These are phyloP conservation scores for Fusarium fujikuroi DNA, from an alignment of 2,329 filamentous ascomycete genomes.

Conservation along the genomic window DNA sequence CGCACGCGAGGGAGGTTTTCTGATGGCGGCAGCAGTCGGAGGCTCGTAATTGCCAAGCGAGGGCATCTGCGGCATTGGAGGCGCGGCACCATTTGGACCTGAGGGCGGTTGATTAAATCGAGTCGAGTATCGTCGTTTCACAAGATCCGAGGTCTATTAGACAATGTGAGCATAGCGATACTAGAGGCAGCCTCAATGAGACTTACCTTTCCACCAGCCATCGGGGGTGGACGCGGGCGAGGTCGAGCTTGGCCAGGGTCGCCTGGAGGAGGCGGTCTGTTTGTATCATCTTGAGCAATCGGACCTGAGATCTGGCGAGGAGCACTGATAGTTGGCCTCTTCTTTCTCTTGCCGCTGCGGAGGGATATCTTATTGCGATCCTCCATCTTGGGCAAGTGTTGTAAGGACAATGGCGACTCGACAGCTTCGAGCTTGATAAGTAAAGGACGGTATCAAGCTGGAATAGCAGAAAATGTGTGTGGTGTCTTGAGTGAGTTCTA, in stretches of 20 bases:
- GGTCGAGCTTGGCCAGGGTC: conserved; percentile 51
- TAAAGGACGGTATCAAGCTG: background rate
- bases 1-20: conserved; percentile 63
- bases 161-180: conserved; percentile 31
- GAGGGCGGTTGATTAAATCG: conserved; percentile 83
- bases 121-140: conserved; percentile 94
- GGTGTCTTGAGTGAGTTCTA: conserved; percentile 8
- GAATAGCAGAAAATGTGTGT: conserved; percentile 1
- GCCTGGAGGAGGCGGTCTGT: conserved; percentile 37
- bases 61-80: conserved; percentile 77
- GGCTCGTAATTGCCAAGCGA: conserved; percentile 68
- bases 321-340: conserved; percentile 70
- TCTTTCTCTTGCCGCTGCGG: conserved; percentile 70
- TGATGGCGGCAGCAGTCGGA: conserved; percentile 48
- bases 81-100: conserved; percentile 74
- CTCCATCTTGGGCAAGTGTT: conserved; percentile 58
- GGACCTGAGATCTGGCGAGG: conserved; percentile 72
- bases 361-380: conserved; percentile 71
- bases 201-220: conserved; percentile 66
- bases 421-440: background rate
- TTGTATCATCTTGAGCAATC: conserved; percentile 62
- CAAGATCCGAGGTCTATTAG: conserved; percentile 77
- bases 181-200: conserved; percentile 9
- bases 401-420: background rate
- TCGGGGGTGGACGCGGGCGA: conserved; percentile 59